Evolutionary conservation across 495 filamentous ascomycete genomes (phyloP).

Genomic region (Aspergillus saccharolyticus): DNA sequence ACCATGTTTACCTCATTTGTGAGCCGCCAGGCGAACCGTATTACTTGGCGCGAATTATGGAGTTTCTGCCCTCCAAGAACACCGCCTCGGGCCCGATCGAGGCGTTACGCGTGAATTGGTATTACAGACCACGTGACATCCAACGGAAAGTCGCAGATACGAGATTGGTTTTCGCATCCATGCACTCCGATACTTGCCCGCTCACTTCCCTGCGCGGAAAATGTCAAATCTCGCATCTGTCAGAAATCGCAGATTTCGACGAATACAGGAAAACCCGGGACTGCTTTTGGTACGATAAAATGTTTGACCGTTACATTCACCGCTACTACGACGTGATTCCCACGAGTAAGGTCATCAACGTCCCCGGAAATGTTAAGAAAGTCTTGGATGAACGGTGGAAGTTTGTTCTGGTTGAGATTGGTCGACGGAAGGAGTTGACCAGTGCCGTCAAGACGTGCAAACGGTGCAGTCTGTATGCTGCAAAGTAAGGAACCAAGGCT

Average conservation of each 20-base stretch:
- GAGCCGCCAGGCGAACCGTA: constrained; percentile 98
- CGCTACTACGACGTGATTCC: constrained; percentile 97
- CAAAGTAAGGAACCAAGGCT: constrained; percentile 54
- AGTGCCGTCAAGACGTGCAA: constrained; percentile 96
- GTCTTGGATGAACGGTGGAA: constrained; percentile 94
- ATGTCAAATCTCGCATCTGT: constrained; percentile 80
- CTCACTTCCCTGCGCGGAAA: constrained; percentile 88
- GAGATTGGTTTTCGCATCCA: constrained; percentile 85
- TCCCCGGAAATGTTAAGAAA: constrained; percentile 87
- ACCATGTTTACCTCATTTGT: constrained; percentile 95
- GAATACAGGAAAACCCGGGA: constrained; percentile 78
- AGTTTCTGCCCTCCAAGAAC: constrained; percentile 81
- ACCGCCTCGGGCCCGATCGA: constrained; percentile 70
- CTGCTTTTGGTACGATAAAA: constrained; percentile 93
- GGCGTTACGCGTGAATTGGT: constrained; percentile 92
- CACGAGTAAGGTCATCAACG: constrained; percentile 88
- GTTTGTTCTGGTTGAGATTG: constrained; percentile 87
- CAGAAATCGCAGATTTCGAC: constrained; percentile 77
- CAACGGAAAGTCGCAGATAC: constrained; percentile 85
- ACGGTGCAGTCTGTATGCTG: constrained; percentile 81
- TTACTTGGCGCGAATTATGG: constrained; percentile 96
- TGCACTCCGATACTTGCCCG: constrained; percentile 97
- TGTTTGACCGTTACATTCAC: constrained; percentile 97
- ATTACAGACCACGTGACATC: constrained; percentile 93
- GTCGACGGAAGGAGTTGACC: constrained; percentile 88